Conservation (phyloP, 83 land plant genomes). For the Picea abies region DNA sequence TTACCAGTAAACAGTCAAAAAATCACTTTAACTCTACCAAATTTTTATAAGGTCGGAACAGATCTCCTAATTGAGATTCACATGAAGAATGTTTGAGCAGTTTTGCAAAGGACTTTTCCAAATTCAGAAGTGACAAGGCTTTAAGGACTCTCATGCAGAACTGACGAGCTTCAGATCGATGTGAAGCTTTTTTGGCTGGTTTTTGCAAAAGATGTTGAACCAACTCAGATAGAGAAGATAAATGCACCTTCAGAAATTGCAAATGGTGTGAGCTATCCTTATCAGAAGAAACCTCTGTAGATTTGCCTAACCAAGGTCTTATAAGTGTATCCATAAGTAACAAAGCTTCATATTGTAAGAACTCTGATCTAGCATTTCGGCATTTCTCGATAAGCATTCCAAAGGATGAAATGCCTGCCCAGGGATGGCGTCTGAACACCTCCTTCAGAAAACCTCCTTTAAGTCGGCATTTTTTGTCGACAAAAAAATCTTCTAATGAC, state of each 20-base stretch:
- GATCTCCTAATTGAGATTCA: too few relatives aligned
- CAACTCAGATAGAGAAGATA: conserved; percentile 40
- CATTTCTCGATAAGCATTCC: conserved; percentile 70
- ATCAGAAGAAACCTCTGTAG: conserved; percentile 17
- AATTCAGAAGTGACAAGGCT: conserved; percentile 26
- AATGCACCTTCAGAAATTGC: conserved; percentile 41
- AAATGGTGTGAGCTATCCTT: conserved; percentile 15
- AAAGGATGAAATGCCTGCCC: conserved; percentile 55
- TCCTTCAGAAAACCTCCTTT: conserved; percentile 67
- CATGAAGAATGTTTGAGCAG: conserved; percentile 17
- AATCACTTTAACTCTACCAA: too few relatives aligned
- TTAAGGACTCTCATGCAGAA: conserved; percentile 48
- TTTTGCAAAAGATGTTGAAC: conserved; percentile 45
- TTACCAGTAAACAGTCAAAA: too few relatives aligned
- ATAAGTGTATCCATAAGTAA: conserved; percentile 47
- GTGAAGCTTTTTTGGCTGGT: conserved; percentile 48
- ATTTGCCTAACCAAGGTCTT: conserved; percentile 30
- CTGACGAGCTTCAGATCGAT: conserved; percentile 43
- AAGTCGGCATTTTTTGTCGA: conserved; percentile 62
- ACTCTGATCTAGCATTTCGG: conserved; percentile 60
- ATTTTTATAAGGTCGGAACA: too few relatives aligned
- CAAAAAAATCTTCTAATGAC: conserved; percentile 55
- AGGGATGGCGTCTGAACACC: conserved; percentile 57
- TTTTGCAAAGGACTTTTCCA: conserved; percentile 42
- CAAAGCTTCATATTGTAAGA: conserved; percentile 62